Evolutionary conservation across 768 basidiomycete genomes (phyloP).

Genomic region (Trametes cubensis): DNA sequence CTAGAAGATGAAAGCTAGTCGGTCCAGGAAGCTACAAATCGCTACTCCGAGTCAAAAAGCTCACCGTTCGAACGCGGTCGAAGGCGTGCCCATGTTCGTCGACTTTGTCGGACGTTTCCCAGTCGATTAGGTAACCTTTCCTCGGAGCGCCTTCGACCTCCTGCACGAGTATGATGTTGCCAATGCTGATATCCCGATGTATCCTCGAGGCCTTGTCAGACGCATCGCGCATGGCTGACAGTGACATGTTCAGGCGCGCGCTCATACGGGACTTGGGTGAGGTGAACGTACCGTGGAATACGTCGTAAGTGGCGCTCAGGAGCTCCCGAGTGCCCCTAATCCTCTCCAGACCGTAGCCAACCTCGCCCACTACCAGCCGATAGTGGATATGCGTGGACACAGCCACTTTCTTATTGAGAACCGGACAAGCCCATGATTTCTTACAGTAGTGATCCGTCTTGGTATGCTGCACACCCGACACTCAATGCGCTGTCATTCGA

Average conservation of each 20-base stretch:
- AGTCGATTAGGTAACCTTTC: slow-evolving; percentile 16
- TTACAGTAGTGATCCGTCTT: background rate
- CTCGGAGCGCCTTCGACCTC: background rate
- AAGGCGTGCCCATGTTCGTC: background rate
- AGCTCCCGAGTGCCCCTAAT: slow-evolving; percentile 18
- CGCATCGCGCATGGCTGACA: slow-evolving; percentile 8
- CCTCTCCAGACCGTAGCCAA: slow-evolving; percentile 4
- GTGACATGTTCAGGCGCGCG: background rate
- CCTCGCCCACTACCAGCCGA: slow-evolving; percentile 5
- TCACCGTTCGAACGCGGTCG: background rate
- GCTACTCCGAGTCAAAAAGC: background rate
- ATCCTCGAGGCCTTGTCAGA: too few species aligned
- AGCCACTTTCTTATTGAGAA: background rate
- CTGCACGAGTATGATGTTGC: slow-evolving; percentile 13
- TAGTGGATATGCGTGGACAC: slow-evolving; percentile 6
- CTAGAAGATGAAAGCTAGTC: background rate
- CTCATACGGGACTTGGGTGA: background rate
- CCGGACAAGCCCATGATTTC: background rate
- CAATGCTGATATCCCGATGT: slow-evolving; percentile 12
- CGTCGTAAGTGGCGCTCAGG: slow-evolving; percentile 4
- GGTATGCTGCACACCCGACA: background rate
- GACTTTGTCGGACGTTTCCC: slow-evolving; percentile 6
- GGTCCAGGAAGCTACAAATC: background rate
- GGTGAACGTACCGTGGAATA: background rate
- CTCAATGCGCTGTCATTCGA: background rate